Evolutionary conservation across 768 basidiomycete species (phyloP).

Genomic region (Pleurotus platypus): DNA sequence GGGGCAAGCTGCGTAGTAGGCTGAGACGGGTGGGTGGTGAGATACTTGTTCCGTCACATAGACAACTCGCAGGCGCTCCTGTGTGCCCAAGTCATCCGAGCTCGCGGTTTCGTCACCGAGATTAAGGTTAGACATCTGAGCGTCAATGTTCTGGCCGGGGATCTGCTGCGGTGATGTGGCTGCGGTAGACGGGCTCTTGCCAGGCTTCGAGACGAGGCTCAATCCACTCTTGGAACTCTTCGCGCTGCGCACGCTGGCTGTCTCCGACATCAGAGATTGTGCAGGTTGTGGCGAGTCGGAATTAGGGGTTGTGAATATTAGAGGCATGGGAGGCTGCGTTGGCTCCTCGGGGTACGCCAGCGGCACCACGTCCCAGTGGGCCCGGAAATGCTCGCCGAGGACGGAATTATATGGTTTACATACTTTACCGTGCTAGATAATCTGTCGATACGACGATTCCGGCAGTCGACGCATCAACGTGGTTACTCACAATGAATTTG

Average conservation of each 20-base stretch:
- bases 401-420: slow-evolving; percentile 93
- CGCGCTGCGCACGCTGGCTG: slow-evolving; percentile 53
- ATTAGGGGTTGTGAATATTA: slow-evolving; percentile 28
- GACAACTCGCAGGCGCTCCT: slow-evolving; percentile 48
- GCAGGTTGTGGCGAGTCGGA: slow-evolving; percentile 14
- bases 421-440: slow-evolving; percentile 75
- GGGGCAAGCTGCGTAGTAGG: slow-evolving; percentile 78
- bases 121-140: slow-evolving; percentile 59
- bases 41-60: slow-evolving; percentile 93
- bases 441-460: slow-evolving; percentile 5
- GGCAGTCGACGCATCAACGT: background rate
- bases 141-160: slow-evolving; percentile 40
- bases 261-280: slow-evolving; percentile 35
- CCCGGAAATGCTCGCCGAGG: slow-evolving; percentile 84
- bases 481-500: slow-evolving; percentile 76
- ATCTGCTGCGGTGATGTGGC: slow-evolving; percentile 47
- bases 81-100: slow-evolving; percentile 12
- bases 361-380: slow-evolving; percentile 81
- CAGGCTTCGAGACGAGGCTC: slow-evolving; percentile 49
- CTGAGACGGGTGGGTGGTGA: slow-evolving; percentile 94
- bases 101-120: slow-evolving; percentile 32
- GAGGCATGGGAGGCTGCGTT: slow-evolving; percentile 40
- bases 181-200: slow-evolving; percentile 50
- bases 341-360: slow-evolving; percentile 47
- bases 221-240: slow-evolving; percentile 63